Base-by-base conservation (phyloP, 345 rosid species). In the Tarenaya hassleriana region DNA sequence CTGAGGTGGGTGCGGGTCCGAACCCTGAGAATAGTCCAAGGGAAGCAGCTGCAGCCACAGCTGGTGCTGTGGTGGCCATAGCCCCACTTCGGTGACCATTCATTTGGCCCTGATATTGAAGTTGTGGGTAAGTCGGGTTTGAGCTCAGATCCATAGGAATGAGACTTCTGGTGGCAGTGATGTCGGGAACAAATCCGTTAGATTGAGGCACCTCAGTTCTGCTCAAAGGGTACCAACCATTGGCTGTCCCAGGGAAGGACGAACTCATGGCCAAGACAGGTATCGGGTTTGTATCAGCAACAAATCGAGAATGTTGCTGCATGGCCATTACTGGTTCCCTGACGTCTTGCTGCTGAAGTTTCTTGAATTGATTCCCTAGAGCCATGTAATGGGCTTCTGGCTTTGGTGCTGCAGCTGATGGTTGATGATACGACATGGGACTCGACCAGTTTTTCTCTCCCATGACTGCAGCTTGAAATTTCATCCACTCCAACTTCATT, bases 11-110 rank as follows among this genome's bases (percentile, higher is more conserved):
- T 17, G 69, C 59, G 17, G 85, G 79, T 46, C 84, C 80, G 50
- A 69, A 61, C 44, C 86, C 82, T 0, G 94, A 75, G 77, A 86
- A 90, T n/a, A 86, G 84, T 7, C 95, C 97, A 34, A 90, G 95
- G 14, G 95, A 86, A 7, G 97, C 80, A 40, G 94, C 90, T 45
- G 94, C 83, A 8, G 91, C 76, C 35, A 83, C 73, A 4, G 84
- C 60, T 14, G 79, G 75, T 7, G 86, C 65, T 1, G 75, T 47
- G 47, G 5, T 31, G 18, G 56, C 56, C 18, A 3, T 31, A 14
- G 56, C 56, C 18, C 67, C 62, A 16, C 61, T 44, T 68, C 82
- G 69, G 34, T 68, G 66, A 55, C 76, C 72, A 50, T 71, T 85
- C 44, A 7, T 42, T 46, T 67, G 67, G 15, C 82, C 76, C 41